Conservation (phyloP, 441 rosid species). For the Theobroma grandiflorum region DNA sequence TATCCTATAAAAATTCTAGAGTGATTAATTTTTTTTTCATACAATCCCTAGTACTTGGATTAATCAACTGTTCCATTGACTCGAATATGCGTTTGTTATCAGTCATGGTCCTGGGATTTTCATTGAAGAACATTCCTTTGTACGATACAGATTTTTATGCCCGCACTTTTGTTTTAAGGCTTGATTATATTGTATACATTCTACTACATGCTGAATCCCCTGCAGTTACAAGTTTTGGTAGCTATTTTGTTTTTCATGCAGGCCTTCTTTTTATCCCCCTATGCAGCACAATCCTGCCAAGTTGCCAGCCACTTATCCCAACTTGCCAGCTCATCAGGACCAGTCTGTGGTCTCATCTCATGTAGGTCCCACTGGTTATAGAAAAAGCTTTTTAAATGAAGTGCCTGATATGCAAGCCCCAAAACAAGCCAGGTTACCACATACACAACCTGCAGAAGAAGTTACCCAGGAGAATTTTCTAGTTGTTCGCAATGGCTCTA, state of each 20-base stretch:
- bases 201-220: background rate
- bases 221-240: conserved; percentile 24
- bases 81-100: background rate
- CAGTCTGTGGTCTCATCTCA: conserved; percentile 40
- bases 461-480: conserved; percentile 41
- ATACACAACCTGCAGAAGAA: conserved; percentile 37
- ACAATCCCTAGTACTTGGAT: background rate
- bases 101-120: background rate
- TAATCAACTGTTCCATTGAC: background rate
- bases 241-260: conserved; percentile 33
- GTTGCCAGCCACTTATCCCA: conserved; percentile 41
- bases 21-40: background rate
- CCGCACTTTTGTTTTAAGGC: background rate
- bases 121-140: background rate
- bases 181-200: conserved; percentile 12
- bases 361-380: conserved; percentile 37
- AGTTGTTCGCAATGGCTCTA: conserved; percentile 48
- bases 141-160: conserved; percentile 15
- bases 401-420: conserved; percentile 49
- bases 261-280: conserved; percentile 52
- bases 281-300: conserved; percentile 45
- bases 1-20: background rate
- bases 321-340: conserved; percentile 43
- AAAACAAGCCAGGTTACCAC: conserved; percentile 53
- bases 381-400: conserved; percentile 38